phyloP scores from a whole-genome alignment of 768 basidiomycete species.

The Collybia mongolica region DNA sequence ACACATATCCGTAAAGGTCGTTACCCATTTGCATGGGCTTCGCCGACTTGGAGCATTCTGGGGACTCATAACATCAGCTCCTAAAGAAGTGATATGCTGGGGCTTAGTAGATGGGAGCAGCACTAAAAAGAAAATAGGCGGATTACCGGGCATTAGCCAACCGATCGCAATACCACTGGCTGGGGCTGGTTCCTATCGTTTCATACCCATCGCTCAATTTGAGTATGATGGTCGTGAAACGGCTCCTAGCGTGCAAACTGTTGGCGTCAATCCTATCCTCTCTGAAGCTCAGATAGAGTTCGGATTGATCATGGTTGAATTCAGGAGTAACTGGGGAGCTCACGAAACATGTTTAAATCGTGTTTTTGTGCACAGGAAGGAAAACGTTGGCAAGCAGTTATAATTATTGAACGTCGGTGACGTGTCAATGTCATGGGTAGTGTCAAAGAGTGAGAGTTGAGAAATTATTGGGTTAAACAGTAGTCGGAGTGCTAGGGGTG shows the following conservation, averaged over 20 bases:
- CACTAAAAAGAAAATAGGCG: not conserved
- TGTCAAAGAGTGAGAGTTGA: too few relatives aligned
- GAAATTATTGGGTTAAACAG: too few relatives aligned
- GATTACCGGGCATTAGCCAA: not conserved
- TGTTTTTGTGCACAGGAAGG: not conserved
- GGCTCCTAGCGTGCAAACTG: not conserved
- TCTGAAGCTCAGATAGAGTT: not conserved
- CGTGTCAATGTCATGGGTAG: too few relatives aligned
- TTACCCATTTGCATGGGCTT: too few relatives aligned
- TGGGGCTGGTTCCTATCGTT: not conserved
- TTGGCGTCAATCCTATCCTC: not conserved
- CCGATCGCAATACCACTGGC: not conserved
- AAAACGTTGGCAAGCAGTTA: too few relatives aligned
- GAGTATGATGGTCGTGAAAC: not conserved
- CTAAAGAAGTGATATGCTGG: not conserved
- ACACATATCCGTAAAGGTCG: not conserved
- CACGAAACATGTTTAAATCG: not conserved
- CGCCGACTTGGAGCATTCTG: not conserved
- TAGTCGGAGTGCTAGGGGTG: too few relatives aligned
- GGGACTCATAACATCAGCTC: not conserved
- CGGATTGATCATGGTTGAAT: not conserved
- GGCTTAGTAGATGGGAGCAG: not conserved
- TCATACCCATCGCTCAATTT: not conserved
- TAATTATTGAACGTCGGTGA: too few relatives aligned
- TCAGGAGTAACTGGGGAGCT: slow-evolving; percentile 1